These are phyloP conservation scores for Verticillium zaregamsianum DNA, from an alignment of 2,329 filamentous ascomycete genomes.

Conservation along the genomic window DNA sequence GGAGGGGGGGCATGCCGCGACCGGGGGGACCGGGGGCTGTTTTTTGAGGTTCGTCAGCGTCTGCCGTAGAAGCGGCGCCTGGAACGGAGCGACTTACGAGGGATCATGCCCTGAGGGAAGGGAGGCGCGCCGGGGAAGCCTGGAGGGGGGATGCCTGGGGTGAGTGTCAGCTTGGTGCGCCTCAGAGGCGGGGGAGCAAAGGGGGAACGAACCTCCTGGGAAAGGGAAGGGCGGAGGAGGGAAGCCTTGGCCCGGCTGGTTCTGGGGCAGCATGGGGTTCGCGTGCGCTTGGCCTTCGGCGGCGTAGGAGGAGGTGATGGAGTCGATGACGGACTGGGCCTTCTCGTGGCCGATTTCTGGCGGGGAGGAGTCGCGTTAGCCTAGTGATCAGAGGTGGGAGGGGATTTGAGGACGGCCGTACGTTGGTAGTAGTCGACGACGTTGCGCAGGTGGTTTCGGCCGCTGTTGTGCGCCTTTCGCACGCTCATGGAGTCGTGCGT, in stretches of 20 bases:
- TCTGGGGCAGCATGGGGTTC: conserved; percentile 77
- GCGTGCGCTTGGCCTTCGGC: conserved; percentile 84
- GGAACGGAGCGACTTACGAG: conserved; percentile 43
- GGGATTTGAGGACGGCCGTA: conserved; percentile 32
- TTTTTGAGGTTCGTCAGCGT: not conserved
- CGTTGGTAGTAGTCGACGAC: conserved; percentile 98
- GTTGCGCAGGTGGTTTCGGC: conserved; percentile 94
- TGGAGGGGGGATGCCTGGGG: conserved; percentile 51
- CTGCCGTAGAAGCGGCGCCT: conserved; percentile 1
- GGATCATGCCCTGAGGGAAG: conserved; percentile 35
- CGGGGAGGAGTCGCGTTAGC: conserved; percentile 5
- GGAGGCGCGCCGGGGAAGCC: conserved; percentile 44
- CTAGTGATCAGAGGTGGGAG: not conserved
- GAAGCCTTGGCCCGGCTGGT: conserved; percentile 53
- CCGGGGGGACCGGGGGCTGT: conserved; percentile 42
- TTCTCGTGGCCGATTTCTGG: conserved; percentile 97
- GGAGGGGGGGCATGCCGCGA: conserved; percentile 43
- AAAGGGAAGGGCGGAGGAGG: conserved; percentile 58
- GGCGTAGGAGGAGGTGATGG: conserved; percentile 92
- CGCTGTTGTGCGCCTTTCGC: conserved; percentile 96
- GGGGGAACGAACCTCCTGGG: conserved; percentile 44
- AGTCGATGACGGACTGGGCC: conserved; percentile 96
- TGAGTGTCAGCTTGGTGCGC: conserved; percentile 5
- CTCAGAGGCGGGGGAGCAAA: conserved; percentile 16
- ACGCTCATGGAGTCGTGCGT: conserved; percentile 99